A percentile compares a stretch with the other conserved stretches of the same genome.
Evolutionary conservation across 1,284 basidiomycete genomes (phyloP).

Genomic region (Puccinia polysora): DNA sequence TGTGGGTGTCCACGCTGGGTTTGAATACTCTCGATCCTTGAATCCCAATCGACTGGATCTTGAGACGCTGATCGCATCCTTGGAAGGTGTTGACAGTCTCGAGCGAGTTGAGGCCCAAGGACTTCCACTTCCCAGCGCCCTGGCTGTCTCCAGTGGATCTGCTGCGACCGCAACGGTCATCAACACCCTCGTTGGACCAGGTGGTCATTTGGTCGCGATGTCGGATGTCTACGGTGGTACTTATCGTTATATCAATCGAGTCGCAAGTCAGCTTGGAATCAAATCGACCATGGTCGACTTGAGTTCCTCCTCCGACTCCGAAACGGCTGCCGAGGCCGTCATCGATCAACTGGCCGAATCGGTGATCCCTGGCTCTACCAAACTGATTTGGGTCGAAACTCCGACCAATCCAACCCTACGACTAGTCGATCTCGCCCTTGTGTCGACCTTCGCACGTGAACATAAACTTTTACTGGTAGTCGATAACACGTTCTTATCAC

Average conservation of each 20-base stretch:
- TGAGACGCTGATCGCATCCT: constrained; percentile 57
- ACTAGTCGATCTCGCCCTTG: constrained; percentile 69
- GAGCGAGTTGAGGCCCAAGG: constrained; percentile 65
- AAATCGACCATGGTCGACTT: constrained; percentile 81
- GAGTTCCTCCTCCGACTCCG: constrained; percentile 11
- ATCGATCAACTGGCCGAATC: constrained; percentile 43
- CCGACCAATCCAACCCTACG: constrained; percentile 92
- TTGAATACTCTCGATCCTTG: constrained; percentile 80
- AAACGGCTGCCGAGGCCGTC: neutral
- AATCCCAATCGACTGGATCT: constrained; percentile 83
- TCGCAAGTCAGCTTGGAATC: constrained; percentile 67
- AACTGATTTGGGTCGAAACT: constrained; percentile 95
- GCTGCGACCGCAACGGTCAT: constrained; percentile 80
- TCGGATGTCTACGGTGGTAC: constrained; percentile 73
- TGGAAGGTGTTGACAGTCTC: constrained; percentile 63
- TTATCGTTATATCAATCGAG: constrained; percentile 73
- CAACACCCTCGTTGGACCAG: constrained; percentile 64
- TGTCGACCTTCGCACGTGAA: constrained; percentile 63
- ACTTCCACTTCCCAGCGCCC: constrained; percentile 14
- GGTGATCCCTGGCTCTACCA: constrained; percentile 10
- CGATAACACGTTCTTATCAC: constrained; percentile 80
- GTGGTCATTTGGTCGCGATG: constrained; percentile 76
- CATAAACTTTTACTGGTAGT: constrained; percentile 67
- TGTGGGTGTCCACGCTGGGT: constrained; percentile 81
- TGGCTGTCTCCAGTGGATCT: constrained; percentile 59